Evolutionary conservation across 2,329 filamentous ascomycete genomes (phyloP), one percentile per base, ranked within the genome.

Genomic region (Xylariaceae sp.): DNA sequence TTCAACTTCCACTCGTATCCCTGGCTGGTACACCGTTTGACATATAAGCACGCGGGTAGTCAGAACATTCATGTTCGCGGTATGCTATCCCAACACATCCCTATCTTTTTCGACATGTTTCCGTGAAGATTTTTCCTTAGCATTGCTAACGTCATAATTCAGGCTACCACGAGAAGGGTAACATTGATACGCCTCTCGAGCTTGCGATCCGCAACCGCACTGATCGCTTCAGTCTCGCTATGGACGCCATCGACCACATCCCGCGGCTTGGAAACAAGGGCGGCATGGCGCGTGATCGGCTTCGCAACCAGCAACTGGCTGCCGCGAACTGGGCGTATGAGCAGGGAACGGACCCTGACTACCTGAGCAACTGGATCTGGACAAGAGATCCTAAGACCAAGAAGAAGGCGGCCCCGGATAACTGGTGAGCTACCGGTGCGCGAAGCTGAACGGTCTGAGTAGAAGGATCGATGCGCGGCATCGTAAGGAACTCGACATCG

Each of bases 1-100:
- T 92, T 92, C 79, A 92, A 91, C 77, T 92, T 92, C 82, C 89
- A 92, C 77, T 88, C 84, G 37, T 92, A 92, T 75, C 88, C 89
- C 7, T 92, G 87, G 87, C 79, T 92, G 68, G 83, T 92, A 55
- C 88, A 92, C 76, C 81, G 88, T 54, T 74, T 92, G 66, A 88
- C 88, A 0, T 92, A 91, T 76, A 88, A 88, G 76, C 84, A 88
- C 0, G 86, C 85, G 1, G 88, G 88, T 4, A 83, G 81, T 71
- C 71, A 79, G 51, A 85, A 89, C 73, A 73, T 92, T 63, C 85
- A 89, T 67, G 89, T 92, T n/a, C 80, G 86, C 37, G 89, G 65
- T 64, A 58, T 47, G 58, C 13, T 82, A 1, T 42, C n/a, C 18
- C 18, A 51, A 51, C 15, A 11, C 11, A 10, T n/a, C n/a, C n/a